Conservation (phyloP, 306 rosid species). For the Mimosa bimucronata region DNA sequence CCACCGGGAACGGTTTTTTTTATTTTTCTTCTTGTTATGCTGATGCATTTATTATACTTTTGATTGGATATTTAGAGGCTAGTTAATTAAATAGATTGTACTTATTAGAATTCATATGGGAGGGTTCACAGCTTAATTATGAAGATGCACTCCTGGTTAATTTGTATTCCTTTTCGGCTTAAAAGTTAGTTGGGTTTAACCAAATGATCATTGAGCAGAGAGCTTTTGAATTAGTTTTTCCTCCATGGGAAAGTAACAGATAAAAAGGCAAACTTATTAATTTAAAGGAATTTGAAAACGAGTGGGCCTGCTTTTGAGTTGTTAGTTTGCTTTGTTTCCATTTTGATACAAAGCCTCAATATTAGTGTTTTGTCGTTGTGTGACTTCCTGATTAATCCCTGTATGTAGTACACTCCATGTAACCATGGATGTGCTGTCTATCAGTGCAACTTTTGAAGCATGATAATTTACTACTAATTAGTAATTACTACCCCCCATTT, state of each 20-base stretch:
- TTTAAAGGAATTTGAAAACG: slow-evolving; percentile 17
- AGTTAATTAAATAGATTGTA: neutral
- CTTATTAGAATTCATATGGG: neutral
- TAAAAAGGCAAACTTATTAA: slow-evolving; percentile 4
- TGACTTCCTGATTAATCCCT: neutral
- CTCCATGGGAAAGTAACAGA: neutral
- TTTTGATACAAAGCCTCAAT: slow-evolving; percentile 20
- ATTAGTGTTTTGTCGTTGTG: slow-evolving; percentile 15
- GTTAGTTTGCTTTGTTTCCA: slow-evolving; percentile 24
- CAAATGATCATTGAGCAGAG: neutral
- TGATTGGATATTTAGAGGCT: neutral
- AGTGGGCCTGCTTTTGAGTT: slow-evolving; percentile 26
- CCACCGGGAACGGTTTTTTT: neutral
- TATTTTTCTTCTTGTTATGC: neutral
- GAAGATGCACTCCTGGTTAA: neutral
- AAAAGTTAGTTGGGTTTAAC: neutral
- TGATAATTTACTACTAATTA: neutral
- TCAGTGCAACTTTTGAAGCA: neutral
- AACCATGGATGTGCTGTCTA: neutral
- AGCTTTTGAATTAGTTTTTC: slow-evolving; percentile 1
- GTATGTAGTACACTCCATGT: neutral
- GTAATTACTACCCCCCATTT: neutral
- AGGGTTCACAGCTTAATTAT: neutral
- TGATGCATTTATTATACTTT: neutral
- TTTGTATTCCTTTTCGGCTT: neutral